A percentile compares a stretch with the other conserved stretches of the same genome.
Conservation (phyloP, 2,329 filamentous ascomycete genomes). For the Juglanconis sp. region DNA sequence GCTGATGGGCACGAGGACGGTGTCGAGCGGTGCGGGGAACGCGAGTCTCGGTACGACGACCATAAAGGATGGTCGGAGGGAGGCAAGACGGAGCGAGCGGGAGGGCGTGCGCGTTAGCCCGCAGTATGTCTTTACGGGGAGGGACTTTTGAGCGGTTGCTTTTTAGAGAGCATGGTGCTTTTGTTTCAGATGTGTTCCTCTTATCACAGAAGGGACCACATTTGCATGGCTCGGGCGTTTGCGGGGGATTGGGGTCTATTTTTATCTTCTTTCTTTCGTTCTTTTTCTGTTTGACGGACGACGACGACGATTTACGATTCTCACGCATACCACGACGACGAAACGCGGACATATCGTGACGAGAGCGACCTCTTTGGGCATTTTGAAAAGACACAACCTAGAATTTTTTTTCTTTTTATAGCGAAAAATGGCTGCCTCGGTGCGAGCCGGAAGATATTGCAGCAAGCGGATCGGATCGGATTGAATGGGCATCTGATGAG, state of each 20-base stretch:
- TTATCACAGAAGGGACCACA: not conserved
- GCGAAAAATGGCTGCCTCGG: not conserved
- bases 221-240: constrained; percentile 16
- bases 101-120: constrained; percentile 8
- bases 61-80: constrained; percentile 26
- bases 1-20: constrained; percentile 19
- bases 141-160: not conserved
- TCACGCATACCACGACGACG: not conserved
- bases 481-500: too few species aligned
- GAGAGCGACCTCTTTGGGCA: not conserved
- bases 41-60: constrained; percentile 9
- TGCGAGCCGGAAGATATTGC: too few species aligned
- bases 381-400: not conserved
- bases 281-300: not conserved
- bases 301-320: constrained; percentile 5
- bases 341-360: not conserved
- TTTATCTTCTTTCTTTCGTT: not conserved
- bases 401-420: not conserved
- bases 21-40: not conserved
- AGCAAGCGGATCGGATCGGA: too few species aligned
- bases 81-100: constrained; percentile 22
- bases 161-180: not conserved
- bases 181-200: not conserved
- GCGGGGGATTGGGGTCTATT: not conserved
- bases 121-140: constrained; percentile 14